phyloP scores from a whole-genome alignment of 306 rosid genomes.

The Lotus japonicus region DNA sequence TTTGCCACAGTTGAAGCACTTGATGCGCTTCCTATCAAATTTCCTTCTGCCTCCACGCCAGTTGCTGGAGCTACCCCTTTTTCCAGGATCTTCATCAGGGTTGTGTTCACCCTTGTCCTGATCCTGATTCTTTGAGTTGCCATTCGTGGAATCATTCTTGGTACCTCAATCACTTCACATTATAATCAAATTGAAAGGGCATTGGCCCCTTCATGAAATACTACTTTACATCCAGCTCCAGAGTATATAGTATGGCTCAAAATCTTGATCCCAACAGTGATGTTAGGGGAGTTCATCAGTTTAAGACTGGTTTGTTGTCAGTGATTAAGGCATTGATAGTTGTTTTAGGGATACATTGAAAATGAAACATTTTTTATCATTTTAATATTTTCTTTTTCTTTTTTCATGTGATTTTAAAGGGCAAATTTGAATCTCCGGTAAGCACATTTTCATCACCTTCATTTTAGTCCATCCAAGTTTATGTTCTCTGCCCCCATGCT shows the following conservation, averaged over 20 bases:
- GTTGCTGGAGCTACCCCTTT: too few species aligned
- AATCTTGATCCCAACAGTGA: conserved; percentile 80
- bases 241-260: conserved; percentile 91
- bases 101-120: too few species aligned
- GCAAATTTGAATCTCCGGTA: conserved; percentile 13
- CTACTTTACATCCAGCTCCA: too few species aligned
- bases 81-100: too few species aligned
- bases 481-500: not conserved
- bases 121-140: too few species aligned
- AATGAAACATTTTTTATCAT: not conserved
- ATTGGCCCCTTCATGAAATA: too few species aligned
- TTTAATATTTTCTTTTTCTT: not conserved
- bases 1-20: too few species aligned
- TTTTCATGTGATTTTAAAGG: not conserved
- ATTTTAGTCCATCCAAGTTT: not conserved
- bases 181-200: too few species aligned
- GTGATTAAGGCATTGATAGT: conserved; percentile 70
- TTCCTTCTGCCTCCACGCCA: too few species aligned
- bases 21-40: too few species aligned
- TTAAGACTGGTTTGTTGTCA: conserved; percentile 93
- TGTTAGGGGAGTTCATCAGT: conserved; percentile 93
- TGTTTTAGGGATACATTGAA: not conserved
- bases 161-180: too few species aligned
- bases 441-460: not conserved
- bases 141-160: too few species aligned